Base-by-base conservation (phyloP, 2,329 filamentous ascomycete genomes). In the Diaporthe australafricana region DNA sequence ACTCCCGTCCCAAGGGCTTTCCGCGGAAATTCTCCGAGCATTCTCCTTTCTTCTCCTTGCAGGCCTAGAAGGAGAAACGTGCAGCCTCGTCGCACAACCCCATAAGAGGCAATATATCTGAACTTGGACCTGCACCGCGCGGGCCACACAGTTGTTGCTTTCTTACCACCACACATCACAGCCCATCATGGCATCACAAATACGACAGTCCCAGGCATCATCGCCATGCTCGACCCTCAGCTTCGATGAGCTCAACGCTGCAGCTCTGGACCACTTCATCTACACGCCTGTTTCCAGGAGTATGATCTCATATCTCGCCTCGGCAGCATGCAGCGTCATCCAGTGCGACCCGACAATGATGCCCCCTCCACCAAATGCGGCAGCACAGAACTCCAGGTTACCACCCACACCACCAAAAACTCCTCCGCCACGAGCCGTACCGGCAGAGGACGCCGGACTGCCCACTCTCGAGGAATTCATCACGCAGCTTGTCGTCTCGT, bases 401-500 rank as follows among this genome's bases (percentile, higher is more conserved):
- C 83, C 86, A 67, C 84, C 85, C 55, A 86, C 88, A 22, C 88
- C 89, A 27, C 87, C 88, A 16, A 80, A 83, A 77, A 86, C 86
- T 57, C 87, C 80, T 75, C 84, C 79, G 75, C 86, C 79, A 77
- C 85, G 77, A 76, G 84, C 75, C 75, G 82, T 87, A 17, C 81
- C 81, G 65, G 83, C 79, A 72, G 84, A 85, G 70, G 86, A 89
- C 76, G 84, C 83, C 73, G 80, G 84, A 70, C 87, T 99, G 40
- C 96, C 96, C 3, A 92, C 93, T 0, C 86, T 98, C 45, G 94
- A 98, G 82, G 89, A 91, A 72, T 99, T 98, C 87, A 98, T 99
- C 84, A 92, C 90, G 65, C 94, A 95, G 75, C 89, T 99, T 38
- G 95, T 98, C 74, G 90, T 94, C 79, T 93, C 93, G 73, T 98